Conservation (phyloP, 148 eudicot genomes). For the Cornus suecica region DNA sequence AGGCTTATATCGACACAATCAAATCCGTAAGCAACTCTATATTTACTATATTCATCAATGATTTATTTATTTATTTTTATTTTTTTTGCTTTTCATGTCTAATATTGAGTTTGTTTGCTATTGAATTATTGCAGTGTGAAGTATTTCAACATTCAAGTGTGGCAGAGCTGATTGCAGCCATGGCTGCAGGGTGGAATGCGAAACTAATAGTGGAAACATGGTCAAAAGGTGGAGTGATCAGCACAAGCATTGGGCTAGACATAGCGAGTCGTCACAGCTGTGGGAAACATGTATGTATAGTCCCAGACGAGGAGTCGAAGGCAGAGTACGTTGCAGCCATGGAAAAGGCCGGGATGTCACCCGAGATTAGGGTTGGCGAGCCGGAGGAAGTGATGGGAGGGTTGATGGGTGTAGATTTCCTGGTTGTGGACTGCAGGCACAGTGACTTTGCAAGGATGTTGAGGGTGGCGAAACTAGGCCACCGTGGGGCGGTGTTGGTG, state of each 20-base stretch:
- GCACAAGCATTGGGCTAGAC: constrained; percentile 64
- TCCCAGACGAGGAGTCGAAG: constrained; percentile 56
- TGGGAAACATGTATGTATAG: constrained; percentile 79
- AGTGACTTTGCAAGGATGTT: constrained; percentile 44
- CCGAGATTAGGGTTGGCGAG: constrained; percentile 54
- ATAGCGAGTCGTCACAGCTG: constrained; percentile 59
- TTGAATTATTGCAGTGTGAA: constrained; percentile 40
- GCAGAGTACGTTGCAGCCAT: constrained; percentile 41
- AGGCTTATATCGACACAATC: constrained; percentile 80
- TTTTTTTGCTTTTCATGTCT: background rate
- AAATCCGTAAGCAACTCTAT: constrained; percentile 51
- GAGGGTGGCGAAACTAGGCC: constrained; percentile 51
- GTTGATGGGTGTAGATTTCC: constrained; percentile 57
- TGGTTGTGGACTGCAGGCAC: constrained; percentile 52
- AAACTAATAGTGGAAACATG: constrained; percentile 74
- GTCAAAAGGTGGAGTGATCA: constrained; percentile 40
- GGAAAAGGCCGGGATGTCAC: constrained; percentile 26
- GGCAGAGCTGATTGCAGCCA: constrained; percentile 87
- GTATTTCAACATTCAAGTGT: constrained; percentile 59
- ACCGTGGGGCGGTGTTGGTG: constrained; percentile 76
- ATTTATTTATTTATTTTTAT: background rate
- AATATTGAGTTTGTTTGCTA: background rate
- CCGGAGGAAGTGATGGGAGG: constrained; percentile 54
- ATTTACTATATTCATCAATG: no score
- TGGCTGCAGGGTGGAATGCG: constrained; percentile 95